A percentile compares a stretch with the other conserved stretches of the same genome.
These are phyloP conservation scores for Ajuga reptans DNA, from an alignment of 305 asterid genomes.

Conservation along the genomic window DNA sequence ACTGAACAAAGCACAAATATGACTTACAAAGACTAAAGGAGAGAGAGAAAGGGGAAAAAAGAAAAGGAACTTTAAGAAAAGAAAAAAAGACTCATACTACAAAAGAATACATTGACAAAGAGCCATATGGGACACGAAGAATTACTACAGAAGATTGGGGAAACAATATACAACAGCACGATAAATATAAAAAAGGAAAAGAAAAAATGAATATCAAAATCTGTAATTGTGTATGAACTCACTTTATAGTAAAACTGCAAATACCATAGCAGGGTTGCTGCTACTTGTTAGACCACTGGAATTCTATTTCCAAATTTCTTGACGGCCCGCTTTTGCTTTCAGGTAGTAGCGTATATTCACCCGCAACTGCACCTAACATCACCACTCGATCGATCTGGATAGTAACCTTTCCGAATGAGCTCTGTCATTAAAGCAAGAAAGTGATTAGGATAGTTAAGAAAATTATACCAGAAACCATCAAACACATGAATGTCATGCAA, in stretches of 20 bases:
- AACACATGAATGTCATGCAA: neutral
- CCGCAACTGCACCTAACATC: constrained; percentile 94
- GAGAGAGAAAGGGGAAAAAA: too few relatives aligned
- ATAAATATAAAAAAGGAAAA: constrained; percentile 24
- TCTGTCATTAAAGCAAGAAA: constrained; percentile 37
- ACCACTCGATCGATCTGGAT: constrained; percentile 96
- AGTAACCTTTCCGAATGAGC: constrained; percentile 91
- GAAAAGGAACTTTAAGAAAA: too few relatives aligned
- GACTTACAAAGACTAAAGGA: constrained; percentile 11
- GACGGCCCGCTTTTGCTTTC: constrained; percentile 96
- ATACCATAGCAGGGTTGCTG: constrained; percentile 18
- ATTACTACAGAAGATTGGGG: constrained; percentile 29
- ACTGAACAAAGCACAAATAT: constrained; percentile 17
- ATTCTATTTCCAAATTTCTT: constrained; percentile 87
- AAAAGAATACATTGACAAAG: constrained; percentile 35
- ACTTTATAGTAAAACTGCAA: constrained; percentile 1
- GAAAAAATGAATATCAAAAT: neutral
- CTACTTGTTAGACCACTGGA: constrained; percentile 86
- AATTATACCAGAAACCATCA: neutral
- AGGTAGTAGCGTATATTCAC: constrained; percentile 85
- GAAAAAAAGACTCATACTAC: constrained; percentile 27
- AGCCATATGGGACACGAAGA: constrained; percentile 22
- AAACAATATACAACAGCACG: constrained; percentile 39
- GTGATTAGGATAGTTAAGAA: neutral
- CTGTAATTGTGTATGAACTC: constrained; percentile 18